Evolutionary conservation across 2,329 filamentous ascomycete species (phyloP), one percentile per base, ranked within the genome.

Genomic region (Colletotrichum aenigma): DNA sequence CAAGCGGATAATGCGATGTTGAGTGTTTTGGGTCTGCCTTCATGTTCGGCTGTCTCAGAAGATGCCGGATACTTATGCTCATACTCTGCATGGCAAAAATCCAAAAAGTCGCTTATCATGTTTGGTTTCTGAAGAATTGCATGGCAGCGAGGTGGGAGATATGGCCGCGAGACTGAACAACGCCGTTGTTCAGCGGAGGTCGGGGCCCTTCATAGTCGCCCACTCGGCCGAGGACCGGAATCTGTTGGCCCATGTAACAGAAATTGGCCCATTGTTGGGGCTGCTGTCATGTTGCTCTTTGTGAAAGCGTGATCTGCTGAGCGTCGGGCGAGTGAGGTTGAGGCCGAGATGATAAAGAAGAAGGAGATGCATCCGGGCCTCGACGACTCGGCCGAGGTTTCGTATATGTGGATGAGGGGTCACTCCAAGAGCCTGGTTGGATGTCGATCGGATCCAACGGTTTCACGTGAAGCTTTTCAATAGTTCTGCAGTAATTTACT

Each of bases 31-130:
- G 43, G 2, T 21, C 12, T 52, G n/a, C 0, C 43, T 1, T 13
- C 0, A 21, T 52, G 43, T 21, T 13, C 0, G n/a, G 1, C 6
- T 13, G 0, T 0, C 6, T n/a, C n/a, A 52, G 1, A 24, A 13
- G 43, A 52, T 52, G n/a, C n/a, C 43, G 1, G 6, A 52, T 52
- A 52, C n/a, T 52, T 52, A 52, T 52, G n/a, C 43, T 21, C n/a
- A 52, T 4, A 21, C 43, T 7, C 43, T 52, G 2, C n/a, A 52
- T 6, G 2, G 2, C n/a, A 52, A 7, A 0, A 21, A 21, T 52
- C 2, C 6, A 21, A 7, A 52, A 21, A 13, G n/a, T 52, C n/a
- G 13, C 10, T 3, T 13, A 7, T 52, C n/a, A 21, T 13, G 3
- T 0, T 24, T 21, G 43, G 10, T 21, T 0, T 21, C n/a, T 21